phyloP scores from a whole-genome alignment of 768 basidiomycete genomes.

The Collybia mongolica region DNA sequence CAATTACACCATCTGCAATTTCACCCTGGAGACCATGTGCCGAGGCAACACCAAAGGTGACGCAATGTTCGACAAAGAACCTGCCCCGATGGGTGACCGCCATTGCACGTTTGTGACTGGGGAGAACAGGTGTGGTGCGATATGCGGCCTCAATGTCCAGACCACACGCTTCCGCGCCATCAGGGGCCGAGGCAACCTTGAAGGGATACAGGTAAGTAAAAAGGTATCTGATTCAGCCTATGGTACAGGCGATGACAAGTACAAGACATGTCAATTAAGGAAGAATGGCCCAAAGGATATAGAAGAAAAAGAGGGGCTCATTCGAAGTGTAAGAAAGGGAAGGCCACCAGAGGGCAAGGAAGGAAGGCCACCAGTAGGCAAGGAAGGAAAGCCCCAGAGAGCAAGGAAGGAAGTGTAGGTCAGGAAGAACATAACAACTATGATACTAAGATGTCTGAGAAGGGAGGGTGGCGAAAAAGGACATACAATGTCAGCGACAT shows the following conservation, averaged over 20 bases:
- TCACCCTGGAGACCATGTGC: slow-evolving; percentile 20
- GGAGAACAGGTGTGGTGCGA: slow-evolving; percentile 23
- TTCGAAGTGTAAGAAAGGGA: background rate
- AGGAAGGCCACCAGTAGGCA: too few species aligned
- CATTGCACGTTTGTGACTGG: slow-evolving; percentile 25
- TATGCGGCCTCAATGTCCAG: slow-evolving; percentile 31
- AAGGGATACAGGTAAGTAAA: too few species aligned
- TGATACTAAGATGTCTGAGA: too few species aligned
- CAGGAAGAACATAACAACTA: too few species aligned
- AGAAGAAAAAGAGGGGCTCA: background rate
- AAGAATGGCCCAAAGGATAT: background rate
- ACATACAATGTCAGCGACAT: background rate
- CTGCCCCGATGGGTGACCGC: slow-evolving; percentile 13
- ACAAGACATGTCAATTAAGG: too few species aligned
- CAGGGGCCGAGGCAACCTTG: slow-evolving; percentile 3
- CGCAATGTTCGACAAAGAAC: slow-evolving; percentile 21
- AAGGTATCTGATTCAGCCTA: too few species aligned
- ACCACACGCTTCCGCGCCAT: slow-evolving; percentile 22
- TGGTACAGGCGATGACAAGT: too few species aligned
- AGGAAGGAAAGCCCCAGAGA: too few species aligned
- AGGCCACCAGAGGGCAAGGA: background rate
- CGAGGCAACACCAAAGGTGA: slow-evolving; percentile 18
- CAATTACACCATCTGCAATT: slow-evolving; percentile 16
- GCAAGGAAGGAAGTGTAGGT: too few species aligned
- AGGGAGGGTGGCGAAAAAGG: background rate